Percentiles rank a stretch among this genome's conserved stretches.
Conservation (phyloP, 768 basidiomycete genomes). For the Macrolepiota albuminosa region DNA sequence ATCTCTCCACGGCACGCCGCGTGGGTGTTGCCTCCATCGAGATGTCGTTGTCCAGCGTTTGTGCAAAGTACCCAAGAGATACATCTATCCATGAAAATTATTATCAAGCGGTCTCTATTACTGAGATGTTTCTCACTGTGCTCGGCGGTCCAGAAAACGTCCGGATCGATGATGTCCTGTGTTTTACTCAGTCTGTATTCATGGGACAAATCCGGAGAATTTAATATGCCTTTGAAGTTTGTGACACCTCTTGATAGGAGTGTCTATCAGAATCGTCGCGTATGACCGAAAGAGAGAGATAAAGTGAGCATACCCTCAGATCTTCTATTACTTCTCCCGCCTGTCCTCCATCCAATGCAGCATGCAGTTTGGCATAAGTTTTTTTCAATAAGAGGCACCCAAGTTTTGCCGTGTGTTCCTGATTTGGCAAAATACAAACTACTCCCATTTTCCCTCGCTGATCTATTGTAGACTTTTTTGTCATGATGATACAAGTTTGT, state of each 20-base stretch:
- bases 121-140: constrained; percentile 22
- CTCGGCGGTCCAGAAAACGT: constrained; percentile 40
- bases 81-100: constrained; percentile 36
- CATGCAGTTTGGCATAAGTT: constrained; percentile 53
- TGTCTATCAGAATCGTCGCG: background rate
- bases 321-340: constrained; percentile 52
- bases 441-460: constrained; percentile 43
- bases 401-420: constrained; percentile 45
- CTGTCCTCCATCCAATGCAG: constrained; percentile 34
- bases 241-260: constrained; percentile 19
- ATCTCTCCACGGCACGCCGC: constrained; percentile 65
- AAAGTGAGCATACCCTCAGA: constrained; percentile 35
- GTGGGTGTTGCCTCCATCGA: constrained; percentile 71
- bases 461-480: constrained; percentile 39
- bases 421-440: constrained; percentile 46
- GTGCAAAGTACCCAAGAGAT: constrained; percentile 64
- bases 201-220: background rate
- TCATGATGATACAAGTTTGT: constrained; percentile 46
- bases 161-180: constrained; percentile 45
- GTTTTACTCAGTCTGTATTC: background rate
- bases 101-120: background rate
- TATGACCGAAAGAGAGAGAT: background rate
- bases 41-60: constrained; percentile 61
- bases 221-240: constrained; percentile 20
- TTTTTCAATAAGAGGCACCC: constrained; percentile 57